Evolutionary conservation across 805 yeast genomes (phyloP).

Genomic region (Yamadazyma phyllophila): DNA sequence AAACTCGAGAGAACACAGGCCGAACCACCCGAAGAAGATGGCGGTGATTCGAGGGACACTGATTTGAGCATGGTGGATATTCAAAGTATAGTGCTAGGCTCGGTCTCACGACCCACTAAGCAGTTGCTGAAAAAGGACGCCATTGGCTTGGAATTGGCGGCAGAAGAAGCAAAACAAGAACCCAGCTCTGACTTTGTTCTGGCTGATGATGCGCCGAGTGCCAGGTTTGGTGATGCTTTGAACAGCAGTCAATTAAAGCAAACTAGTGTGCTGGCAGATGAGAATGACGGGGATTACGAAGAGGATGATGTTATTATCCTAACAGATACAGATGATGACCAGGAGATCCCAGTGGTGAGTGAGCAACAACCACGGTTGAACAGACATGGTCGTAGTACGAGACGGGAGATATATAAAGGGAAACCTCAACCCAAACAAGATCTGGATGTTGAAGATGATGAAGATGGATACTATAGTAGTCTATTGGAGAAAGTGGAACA

Average conservation of each 20-base stretch:
- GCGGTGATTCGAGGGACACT: not conserved
- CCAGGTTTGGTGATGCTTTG: too few species aligned
- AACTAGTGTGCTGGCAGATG: not conserved
- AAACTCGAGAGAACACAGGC: slow-evolving; percentile 1
- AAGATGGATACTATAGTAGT: slow-evolving; percentile 6
- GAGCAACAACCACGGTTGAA: too few species aligned
- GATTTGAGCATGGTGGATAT: not conserved
- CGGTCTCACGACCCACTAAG: not conserved
- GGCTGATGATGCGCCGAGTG: too few species aligned
- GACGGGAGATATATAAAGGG: not conserved
- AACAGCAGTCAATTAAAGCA: not conserved
- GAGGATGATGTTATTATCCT: not conserved
- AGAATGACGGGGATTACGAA: not conserved
- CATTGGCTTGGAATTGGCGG: too few species aligned
- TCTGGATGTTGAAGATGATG: slow-evolving; percentile 8
- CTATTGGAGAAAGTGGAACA: slow-evolving; percentile 1
- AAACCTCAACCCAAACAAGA: not conserved
- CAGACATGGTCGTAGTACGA: not conserved
- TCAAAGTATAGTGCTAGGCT: not conserved
- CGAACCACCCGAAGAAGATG: not conserved
- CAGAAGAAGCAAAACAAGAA: too few species aligned
- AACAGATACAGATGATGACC: not conserved
- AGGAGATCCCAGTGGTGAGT: not conserved
- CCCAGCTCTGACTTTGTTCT: too few species aligned
- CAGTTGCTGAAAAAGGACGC: too few species aligned